These are phyloP conservation scores for Darksidea phi DNA, from an alignment of 495 filamentous ascomycete genomes.

Conservation along the genomic window DNA sequence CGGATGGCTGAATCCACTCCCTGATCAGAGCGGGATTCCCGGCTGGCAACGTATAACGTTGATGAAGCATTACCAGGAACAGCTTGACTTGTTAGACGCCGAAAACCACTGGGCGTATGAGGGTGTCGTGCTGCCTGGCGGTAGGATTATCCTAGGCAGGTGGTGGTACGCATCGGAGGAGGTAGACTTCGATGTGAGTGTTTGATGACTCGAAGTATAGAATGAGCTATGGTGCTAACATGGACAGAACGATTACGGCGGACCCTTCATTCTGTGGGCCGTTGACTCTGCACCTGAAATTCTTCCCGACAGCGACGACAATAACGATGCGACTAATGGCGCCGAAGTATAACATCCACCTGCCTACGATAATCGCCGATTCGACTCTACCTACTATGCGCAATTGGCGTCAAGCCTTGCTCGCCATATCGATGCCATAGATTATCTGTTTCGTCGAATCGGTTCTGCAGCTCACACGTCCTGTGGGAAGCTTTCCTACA, in stretches of 20 bases:
- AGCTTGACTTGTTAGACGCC: slow-evolving; percentile 14
- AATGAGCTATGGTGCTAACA: neutral
- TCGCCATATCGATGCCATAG: no score
- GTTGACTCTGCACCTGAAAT: slow-evolving; percentile 1
- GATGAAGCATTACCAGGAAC: slow-evolving; percentile 42
- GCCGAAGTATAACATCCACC: no score
- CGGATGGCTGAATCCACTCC: slow-evolving; percentile 45
- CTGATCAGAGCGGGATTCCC: slow-evolving; percentile 38
- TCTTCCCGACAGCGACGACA: no score
- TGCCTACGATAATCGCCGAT: no score
- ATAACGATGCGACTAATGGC: no score
- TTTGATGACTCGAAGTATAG: no score
- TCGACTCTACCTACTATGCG: no score
- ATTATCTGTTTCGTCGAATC: no score
- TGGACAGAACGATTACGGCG: slow-evolving; percentile 24
- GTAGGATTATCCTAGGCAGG: slow-evolving; percentile 43
- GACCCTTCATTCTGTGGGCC: slow-evolving; percentile 60
- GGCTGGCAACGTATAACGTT: slow-evolving; percentile 46
- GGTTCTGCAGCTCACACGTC: no score
- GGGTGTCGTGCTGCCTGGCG: slow-evolving; percentile 46
- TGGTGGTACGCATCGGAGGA: slow-evolving; percentile 39
- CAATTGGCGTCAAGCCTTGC: no score
- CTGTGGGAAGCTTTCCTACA: no score
- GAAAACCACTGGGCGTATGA: slow-evolving; percentile 44
- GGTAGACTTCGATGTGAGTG: neutral